phyloP scores from a whole-genome alignment of 2,329 filamentous ascomycete genomes.

The Alternaria tenuissima region DNA sequence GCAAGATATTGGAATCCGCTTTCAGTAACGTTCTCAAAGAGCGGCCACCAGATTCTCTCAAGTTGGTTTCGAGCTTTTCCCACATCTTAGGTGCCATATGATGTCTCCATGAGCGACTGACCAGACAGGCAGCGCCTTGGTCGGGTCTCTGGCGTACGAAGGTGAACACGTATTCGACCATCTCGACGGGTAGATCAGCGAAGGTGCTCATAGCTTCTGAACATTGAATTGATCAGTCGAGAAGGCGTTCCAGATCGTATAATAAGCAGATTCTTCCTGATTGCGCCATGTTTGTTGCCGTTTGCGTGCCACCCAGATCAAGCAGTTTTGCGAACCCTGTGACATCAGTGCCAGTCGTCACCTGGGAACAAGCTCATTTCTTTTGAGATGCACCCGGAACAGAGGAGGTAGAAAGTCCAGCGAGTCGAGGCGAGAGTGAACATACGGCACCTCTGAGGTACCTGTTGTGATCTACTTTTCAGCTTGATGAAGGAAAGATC shows the following conservation, averaged over 20 bases:
- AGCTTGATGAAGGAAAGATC: too few relatives aligned
- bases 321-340: neutral
- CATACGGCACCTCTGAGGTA: too few relatives aligned
- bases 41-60: neutral
- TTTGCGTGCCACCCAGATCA: neutral
- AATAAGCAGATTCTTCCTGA: neutral
- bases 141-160: neutral
- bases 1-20: neutral
- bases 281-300: neutral
- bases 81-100: neutral
- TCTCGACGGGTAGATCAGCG: neutral
- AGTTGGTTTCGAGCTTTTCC: neutral
- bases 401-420: too few relatives aligned
- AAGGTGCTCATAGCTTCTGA: neutral
- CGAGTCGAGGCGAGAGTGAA: too few relatives aligned
- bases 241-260: neutral
- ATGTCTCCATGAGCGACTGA: neutral
- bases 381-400: too few relatives aligned
- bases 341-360: fast-evolving
- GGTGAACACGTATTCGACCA: neutral
- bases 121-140: neutral
- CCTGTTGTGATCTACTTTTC: too few relatives aligned
- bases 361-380: too few relatives aligned
- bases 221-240: too few relatives aligned
- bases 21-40: neutral